phyloP scores from a whole-genome alignment of 805 yeast species.

The Suhomyces faveliae region DNA sequence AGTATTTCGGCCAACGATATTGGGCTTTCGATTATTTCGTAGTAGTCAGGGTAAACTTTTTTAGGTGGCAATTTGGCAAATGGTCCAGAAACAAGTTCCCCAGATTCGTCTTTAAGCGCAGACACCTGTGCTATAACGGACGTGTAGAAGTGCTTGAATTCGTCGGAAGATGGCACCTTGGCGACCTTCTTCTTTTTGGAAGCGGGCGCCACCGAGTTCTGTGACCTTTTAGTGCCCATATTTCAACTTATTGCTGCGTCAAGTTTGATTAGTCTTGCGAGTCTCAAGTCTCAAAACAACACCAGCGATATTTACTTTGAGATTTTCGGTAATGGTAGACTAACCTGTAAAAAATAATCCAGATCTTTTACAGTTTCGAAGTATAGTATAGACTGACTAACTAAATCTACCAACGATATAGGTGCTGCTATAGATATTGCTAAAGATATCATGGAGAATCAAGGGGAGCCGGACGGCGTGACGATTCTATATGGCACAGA shows the following conservation, averaged over 20 bases:
- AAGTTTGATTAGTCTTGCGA: not conserved
- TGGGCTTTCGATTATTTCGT: slow-evolving; percentile 33
- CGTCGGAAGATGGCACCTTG: slow-evolving; percentile 15
- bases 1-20: slow-evolving; percentile 34
- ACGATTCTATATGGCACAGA: slow-evolving; percentile 86
- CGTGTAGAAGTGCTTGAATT: slow-evolving; percentile 26
- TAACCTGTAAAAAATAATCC: not conserved
- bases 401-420: too few relatives aligned
- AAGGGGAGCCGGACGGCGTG: slow-evolving; percentile 23
- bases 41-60: slow-evolving; percentile 41
- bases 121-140: slow-evolving; percentile 32
- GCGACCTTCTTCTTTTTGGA: slow-evolving; percentile 3
- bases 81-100: slow-evolving; percentile 23
- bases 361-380: not conserved
- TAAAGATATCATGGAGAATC: not conserved
- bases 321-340: not conserved
- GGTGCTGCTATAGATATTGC: too few relatives aligned
- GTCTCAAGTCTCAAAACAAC: not conserved
- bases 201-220: not conserved
- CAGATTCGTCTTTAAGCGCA: slow-evolving; percentile 30
- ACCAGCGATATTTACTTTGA: not conserved
- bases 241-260: not conserved
- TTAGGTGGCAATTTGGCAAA: slow-evolving; percentile 37
- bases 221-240: slow-evolving; percentile 1
- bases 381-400: not conserved